Evolutionary conservation across 352 stramenopile species (phyloP).

Genomic region (Globisporangium paddicum): DNA sequence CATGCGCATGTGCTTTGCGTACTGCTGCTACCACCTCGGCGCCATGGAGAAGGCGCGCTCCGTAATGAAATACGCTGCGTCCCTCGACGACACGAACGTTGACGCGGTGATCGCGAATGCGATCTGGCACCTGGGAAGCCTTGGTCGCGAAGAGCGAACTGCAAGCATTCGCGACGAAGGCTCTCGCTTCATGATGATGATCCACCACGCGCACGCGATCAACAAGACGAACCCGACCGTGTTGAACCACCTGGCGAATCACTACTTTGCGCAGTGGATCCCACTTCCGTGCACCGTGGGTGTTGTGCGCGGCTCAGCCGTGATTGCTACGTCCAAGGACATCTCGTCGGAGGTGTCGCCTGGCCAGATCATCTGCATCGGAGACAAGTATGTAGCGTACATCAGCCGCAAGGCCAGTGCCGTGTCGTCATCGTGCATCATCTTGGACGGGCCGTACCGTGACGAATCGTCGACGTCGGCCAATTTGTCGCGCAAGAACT

Average conservation of each 20-base stretch:
- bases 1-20: slow-evolving; percentile 95
- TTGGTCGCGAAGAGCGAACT: slow-evolving; percentile 66
- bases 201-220: slow-evolving; percentile 87
- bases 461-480: slow-evolving; percentile 59
- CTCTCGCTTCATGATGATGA: slow-evolving; percentile 89
- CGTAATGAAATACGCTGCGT: slow-evolving; percentile 83
- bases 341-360: slow-evolving; percentile 84
- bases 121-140: slow-evolving; percentile 87
- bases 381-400: slow-evolving; percentile 89
- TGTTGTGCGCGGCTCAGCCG: slow-evolving; percentile 79
- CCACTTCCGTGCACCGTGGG: slow-evolving; percentile 84
- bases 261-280: slow-evolving; percentile 98
- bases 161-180: slow-evolving; percentile 83
- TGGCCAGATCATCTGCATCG: slow-evolving; percentile 93
- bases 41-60: slow-evolving; percentile 82
- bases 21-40: slow-evolving; percentile 95
- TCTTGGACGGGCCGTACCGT: slow-evolving; percentile 76
- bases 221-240: slow-evolving; percentile 89
- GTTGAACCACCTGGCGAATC: slow-evolving; percentile 97
- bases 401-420: slow-evolving; percentile 65
- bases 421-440: slow-evolving; percentile 58
- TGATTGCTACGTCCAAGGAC: slow-evolving; percentile 85
- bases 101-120: slow-evolving; percentile 93
- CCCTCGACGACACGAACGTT: slow-evolving; percentile 90
- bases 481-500: slow-evolving; percentile 83